Percentiles rank a stretch among this genome's conserved stretches.
These are phyloP conservation scores for Oryza meridionalis DNA, from an alignment of 176 grass and related monocot genomes.

Conservation along the genomic window DNA sequence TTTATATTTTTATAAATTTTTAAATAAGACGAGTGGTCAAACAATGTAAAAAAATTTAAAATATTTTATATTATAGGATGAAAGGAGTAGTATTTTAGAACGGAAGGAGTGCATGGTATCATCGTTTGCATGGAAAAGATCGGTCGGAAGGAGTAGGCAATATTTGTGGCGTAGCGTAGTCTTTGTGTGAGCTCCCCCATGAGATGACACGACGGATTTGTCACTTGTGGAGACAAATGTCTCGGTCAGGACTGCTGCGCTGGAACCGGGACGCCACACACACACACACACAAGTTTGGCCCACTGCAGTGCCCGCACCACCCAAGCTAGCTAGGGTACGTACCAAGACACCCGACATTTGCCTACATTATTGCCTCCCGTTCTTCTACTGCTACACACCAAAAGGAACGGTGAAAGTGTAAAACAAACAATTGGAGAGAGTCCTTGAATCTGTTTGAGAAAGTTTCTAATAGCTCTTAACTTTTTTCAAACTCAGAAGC, in stretches of 20 bases:
- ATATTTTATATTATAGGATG: too few relatives aligned
- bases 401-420: too few relatives aligned
- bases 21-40: too few relatives aligned
- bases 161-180: not conserved
- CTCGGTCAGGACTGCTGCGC: not conserved
- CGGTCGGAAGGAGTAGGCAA: not conserved
- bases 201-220: conserved; percentile 8
- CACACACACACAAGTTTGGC: not conserved
- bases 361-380: not conserved
- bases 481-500: too few relatives aligned
- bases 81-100: too few relatives aligned
- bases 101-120: not conserved
- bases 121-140: not conserved
- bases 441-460: too few relatives aligned
- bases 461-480: too few relatives aligned
- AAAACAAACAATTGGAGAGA: too few relatives aligned
- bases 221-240: not conserved
- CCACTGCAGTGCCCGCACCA: not conserved
- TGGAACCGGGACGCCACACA: not conserved
- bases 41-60: too few relatives aligned
- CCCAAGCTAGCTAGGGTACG: not conserved
- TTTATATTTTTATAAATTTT: too few relatives aligned
- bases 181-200: not conserved
- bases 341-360: not conserved
- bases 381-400: not conserved